Percentiles rank a stretch among this genome's conserved stretches.
phyloP scores from a whole-genome alignment of 352 stramenopile species.

The Phytophthora ramorum region DNA sequence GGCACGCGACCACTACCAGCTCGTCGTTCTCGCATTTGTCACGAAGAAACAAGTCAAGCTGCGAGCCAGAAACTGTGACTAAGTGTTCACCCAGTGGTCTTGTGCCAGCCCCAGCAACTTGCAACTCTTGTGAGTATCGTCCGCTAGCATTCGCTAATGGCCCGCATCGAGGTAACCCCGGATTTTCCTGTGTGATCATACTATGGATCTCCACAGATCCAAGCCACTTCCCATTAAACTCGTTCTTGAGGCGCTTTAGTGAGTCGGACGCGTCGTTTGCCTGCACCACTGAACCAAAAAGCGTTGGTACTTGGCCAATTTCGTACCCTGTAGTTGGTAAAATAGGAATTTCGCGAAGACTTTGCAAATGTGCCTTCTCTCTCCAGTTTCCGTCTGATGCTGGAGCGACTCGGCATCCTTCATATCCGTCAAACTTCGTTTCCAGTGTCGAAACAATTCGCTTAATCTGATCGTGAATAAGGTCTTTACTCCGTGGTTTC shows the following conservation, averaged over 20 bases:
- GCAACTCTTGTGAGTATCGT: constrained; percentile 74
- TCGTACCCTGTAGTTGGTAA: constrained; percentile 68
- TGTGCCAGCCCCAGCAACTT: constrained; percentile 44
- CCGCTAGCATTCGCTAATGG: constrained; percentile 76
- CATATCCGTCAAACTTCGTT: constrained; percentile 77
- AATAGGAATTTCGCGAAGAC: constrained; percentile 69
- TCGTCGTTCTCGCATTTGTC: constrained; percentile 45
- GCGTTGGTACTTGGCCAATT: constrained; percentile 52
- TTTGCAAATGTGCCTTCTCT: constrained; percentile 53
- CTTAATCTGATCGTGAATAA: constrained; percentile 64
- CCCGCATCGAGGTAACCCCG: constrained; percentile 58
- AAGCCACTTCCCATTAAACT: constrained; percentile 64
- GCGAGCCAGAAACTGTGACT: constrained; percentile 40
- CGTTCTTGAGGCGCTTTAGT: constrained; percentile 55
- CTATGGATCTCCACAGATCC: constrained; percentile 71
- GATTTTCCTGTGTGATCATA: constrained; percentile 64
- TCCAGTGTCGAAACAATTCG: constrained; percentile 70
- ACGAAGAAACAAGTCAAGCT: constrained; percentile 62
- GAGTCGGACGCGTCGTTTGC: constrained; percentile 48
- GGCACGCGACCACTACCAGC: constrained; percentile 72
- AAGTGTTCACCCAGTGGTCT: constrained; percentile 49
- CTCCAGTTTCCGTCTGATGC: constrained; percentile 69
- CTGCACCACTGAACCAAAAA: constrained; percentile 58
- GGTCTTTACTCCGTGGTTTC: constrained; percentile 73
- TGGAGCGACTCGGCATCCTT: constrained; percentile 68